Evolutionary conservation across 345 rosid species (phyloP).

Genomic region (Trapa bicornis): DNA sequence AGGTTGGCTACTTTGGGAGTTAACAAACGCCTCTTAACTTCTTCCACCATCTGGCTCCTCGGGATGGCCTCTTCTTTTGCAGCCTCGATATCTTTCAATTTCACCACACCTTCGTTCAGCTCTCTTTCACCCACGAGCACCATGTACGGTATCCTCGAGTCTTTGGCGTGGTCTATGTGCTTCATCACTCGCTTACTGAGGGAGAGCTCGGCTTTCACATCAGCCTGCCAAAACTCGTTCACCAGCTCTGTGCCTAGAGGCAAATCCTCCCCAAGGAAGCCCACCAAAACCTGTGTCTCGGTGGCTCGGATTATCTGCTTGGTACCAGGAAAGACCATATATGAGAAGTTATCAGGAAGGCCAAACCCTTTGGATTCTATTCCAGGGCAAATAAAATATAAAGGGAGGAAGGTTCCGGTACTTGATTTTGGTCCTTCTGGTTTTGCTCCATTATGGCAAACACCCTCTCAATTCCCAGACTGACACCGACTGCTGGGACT

Average conservation of each 20-base stretch:
- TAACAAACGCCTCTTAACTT: conserved; percentile 25
- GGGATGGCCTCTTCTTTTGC: conserved; percentile 33
- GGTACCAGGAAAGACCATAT: conserved; percentile 1
- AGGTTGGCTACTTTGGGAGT: neutral
- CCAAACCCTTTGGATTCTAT: neutral
- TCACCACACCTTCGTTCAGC: conserved; percentile 45
- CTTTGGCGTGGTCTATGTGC: conserved; percentile 40
- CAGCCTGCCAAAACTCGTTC: conserved; percentile 47
- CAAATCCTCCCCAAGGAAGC: conserved; percentile 43
- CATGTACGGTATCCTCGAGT: conserved; percentile 49
- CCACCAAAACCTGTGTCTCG: conserved; percentile 66
- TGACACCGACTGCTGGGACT: conserved; percentile 89
- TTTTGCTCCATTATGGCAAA: conserved; percentile 73
- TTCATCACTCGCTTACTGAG: conserved; percentile 48
- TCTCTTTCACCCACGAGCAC: conserved; percentile 54
- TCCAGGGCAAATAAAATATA: neutral
- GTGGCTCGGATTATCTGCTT: conserved; percentile 46
- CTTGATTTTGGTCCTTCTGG: conserved; percentile 46
- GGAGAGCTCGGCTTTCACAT: conserved; percentile 51
- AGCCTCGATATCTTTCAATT: conserved; percentile 40
- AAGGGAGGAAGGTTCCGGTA: neutral
- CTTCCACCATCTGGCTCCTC: conserved; percentile 33
- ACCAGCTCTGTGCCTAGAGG: conserved; percentile 49
- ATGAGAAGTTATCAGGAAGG: neutral
- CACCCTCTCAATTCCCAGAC: conserved; percentile 89